phyloP scores from a whole-genome alignment of 208 protist genomes.

The Trichomonas vaginalis region DNA sequence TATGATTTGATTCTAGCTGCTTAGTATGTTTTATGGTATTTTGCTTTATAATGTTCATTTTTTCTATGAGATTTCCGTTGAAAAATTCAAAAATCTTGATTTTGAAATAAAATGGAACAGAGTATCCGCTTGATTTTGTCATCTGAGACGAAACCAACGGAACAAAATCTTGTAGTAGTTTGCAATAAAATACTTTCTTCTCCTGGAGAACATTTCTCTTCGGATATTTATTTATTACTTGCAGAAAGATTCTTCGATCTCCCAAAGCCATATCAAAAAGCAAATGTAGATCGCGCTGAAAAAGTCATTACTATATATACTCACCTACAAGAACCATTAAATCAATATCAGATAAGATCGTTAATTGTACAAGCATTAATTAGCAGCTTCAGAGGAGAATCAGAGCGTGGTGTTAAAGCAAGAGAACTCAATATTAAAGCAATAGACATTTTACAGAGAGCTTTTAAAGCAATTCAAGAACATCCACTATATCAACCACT shows the following conservation, averaged over 20 bases:
- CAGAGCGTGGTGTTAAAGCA: background rate
- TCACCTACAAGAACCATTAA: background rate
- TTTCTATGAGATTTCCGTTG: no score
- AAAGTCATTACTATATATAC: background rate
- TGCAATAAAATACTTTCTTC: background rate
- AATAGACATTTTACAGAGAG: background rate
- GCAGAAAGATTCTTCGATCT: background rate
- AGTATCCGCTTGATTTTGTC: background rate
- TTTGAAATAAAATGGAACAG: slow-evolving; percentile 11
- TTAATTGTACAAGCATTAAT: background rate
- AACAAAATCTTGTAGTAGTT: background rate
- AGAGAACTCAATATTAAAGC: background rate
- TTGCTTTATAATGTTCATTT: no score
- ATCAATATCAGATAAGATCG: background rate
- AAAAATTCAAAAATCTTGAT: no score
- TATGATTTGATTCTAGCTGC: no score
- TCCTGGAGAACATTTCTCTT: background rate
- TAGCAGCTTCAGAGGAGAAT: background rate
- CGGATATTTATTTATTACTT: background rate
- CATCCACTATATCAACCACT: background rate
- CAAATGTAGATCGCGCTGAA: background rate
- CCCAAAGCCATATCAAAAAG: background rate
- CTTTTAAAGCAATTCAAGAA: background rate
- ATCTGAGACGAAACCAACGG: background rate
- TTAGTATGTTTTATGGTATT: no score